These are phyloP conservation scores for Mimosa bimucronata DNA, from an alignment of 306 rosid genomes.

Conservation along the genomic window DNA sequence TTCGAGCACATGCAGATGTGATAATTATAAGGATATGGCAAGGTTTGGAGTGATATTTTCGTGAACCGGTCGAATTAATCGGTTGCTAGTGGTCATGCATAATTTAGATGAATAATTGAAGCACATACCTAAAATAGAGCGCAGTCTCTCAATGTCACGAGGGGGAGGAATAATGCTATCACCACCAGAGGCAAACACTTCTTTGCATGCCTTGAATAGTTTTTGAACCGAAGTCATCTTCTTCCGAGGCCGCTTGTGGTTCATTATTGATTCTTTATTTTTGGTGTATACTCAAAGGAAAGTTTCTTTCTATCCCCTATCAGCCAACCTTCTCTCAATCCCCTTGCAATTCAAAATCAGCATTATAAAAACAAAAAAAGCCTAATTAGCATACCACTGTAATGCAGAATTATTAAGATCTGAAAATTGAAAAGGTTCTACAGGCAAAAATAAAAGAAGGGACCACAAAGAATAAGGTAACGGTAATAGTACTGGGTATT, in stretches of 20 bases:
- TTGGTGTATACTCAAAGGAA: neutral
- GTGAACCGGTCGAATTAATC: too few species aligned
- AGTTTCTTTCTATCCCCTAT: neutral
- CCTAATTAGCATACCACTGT: neutral
- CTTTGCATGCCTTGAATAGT: neutral
- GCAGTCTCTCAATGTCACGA: neutral
- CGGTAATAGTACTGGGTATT: neutral
- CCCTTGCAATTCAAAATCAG: neutral
- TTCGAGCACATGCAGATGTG: too few species aligned
- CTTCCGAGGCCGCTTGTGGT: neutral
- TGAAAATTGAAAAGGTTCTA: neutral
- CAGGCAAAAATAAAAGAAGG: neutral
- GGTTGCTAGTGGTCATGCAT: neutral
- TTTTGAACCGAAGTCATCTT: neutral
- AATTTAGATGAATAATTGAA: neutral
- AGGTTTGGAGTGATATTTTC: too few species aligned
- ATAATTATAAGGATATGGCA: too few species aligned
- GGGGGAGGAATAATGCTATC: neutral
- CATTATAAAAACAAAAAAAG: neutral
- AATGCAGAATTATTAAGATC: neutral
- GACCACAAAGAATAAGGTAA: neutral
- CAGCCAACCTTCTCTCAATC: neutral
- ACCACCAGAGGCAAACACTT: neutral
- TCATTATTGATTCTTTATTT: neutral
- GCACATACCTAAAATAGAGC: neutral